Evolutionary conservation across 2,329 filamentous ascomycete genomes (phyloP), one percentile per base, ranked within the genome.

Genomic region (Hysterium pulicare): DNA sequence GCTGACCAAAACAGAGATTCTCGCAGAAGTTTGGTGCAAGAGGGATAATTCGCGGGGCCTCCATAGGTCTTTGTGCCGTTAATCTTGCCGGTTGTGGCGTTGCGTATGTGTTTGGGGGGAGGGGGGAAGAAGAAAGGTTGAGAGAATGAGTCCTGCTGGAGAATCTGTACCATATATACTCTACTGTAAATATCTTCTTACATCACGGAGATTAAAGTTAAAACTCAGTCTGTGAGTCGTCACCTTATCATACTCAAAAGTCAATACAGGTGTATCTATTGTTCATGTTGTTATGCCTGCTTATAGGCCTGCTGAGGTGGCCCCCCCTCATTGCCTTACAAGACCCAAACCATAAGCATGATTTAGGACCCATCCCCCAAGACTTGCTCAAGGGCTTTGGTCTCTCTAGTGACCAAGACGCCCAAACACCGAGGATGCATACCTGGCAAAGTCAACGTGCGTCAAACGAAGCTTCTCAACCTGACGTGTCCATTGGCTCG

Each of bases 21-120:
- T 64, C 62, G 38, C 68, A 66, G 40, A 75, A 73, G 47, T 74
- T 78, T 53, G 71, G 71, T 2, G 69, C 69, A 4, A 68, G 76
- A 48, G 77, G 77, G 0, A 53, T 73, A 23, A 68, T 76, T n/a
- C 66, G 77, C 51, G 77, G 77, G 4, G 67, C 67, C 4, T 76
- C 77, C 5, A 57, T 80, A 53, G 74, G 64, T 22, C 49, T 78
- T 11, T 78, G 75, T 49, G 70, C 64, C 15, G 67, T 66, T 19
- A 79, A 81, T 57, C 55, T 77, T 9, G 65, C 72, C 7, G 71
- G 72, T 9, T 71, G 77, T 36, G 76, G 77, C 3, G 50, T 73
- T 47, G 73, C 74, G 1, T 80, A 79, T 60, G 70, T 64, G 0
- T 74, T 78, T 58, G 73, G 73, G 7, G 66, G 64, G 55, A 66